Percentiles rank a stretch among this genome's conserved stretches.
Conservation (phyloP, 2,329 filamentous ascomycete species). For the Paradendryphiella salina region DNA sequence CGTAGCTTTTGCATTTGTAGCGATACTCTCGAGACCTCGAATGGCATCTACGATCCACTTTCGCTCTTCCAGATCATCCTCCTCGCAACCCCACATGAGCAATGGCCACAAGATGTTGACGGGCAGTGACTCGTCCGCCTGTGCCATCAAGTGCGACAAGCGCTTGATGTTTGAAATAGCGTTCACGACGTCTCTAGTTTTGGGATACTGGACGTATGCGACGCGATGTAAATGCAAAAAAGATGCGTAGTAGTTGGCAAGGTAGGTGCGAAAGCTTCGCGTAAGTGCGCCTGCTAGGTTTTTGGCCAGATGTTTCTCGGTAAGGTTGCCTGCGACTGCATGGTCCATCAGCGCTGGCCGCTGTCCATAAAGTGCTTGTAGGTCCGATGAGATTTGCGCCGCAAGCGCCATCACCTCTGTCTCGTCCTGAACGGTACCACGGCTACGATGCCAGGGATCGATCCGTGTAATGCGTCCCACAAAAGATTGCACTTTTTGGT, state of each 20-base stretch:
- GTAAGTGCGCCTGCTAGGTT: slow-evolving; percentile 57
- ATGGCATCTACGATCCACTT: slow-evolving; percentile 58
- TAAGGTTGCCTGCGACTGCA: slow-evolving; percentile 57
- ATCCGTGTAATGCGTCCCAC: slow-evolving; percentile 62
- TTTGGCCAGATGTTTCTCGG: slow-evolving; percentile 54
- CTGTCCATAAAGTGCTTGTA: slow-evolving; percentile 56
- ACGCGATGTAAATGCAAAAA: slow-evolving; percentile 62
- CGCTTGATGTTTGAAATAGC: slow-evolving; percentile 56
- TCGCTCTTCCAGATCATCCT: slow-evolving; percentile 54
- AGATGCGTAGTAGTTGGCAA: slow-evolving; percentile 61
- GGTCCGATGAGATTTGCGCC: slow-evolving; percentile 55
- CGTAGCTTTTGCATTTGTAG: slow-evolving; percentile 48
- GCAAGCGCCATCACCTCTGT: slow-evolving; percentile 62
- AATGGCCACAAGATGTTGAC: slow-evolving; percentile 63
- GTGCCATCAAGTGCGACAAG: slow-evolving; percentile 53
- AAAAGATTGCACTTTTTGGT: slow-evolving; percentile 61
- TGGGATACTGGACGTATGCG: slow-evolving; percentile 58
- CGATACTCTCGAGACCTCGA: slow-evolving; percentile 44
- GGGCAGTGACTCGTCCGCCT: slow-evolving; percentile 54
- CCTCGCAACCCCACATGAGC: slow-evolving; percentile 60
- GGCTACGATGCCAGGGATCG: slow-evolving; percentile 59
- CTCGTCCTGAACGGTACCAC: slow-evolving; percentile 61
- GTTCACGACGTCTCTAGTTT: slow-evolving; percentile 55
- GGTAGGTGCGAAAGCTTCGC: slow-evolving; percentile 59
- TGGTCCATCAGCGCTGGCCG: slow-evolving; percentile 61